phyloP scores from a whole-genome alignment of 441 rosid species.

The Cnidoscolus chayamansa region DNA sequence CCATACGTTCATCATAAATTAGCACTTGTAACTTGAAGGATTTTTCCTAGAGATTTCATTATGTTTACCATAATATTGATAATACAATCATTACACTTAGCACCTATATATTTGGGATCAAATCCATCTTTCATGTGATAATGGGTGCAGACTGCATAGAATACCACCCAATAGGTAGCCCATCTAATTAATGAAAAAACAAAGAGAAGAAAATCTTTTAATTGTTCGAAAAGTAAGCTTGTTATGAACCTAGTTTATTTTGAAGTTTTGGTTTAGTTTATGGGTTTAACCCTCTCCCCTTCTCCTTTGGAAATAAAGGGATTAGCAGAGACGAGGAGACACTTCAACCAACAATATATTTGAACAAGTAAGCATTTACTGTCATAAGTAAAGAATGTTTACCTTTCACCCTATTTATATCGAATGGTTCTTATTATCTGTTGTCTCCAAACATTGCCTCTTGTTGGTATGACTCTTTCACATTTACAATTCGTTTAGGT shows the following conservation, averaged over 20 bases:
- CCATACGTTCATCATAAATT: too few relatives aligned
- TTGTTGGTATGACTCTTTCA: background rate
- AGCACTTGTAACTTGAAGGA: too few relatives aligned
- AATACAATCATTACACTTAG: too few relatives aligned
- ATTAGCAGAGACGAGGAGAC: constrained; percentile 80
- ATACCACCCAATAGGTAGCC: background rate
- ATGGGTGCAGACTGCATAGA: background rate
- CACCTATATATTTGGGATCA: background rate
- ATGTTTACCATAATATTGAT: background rate
- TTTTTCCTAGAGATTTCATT: background rate
- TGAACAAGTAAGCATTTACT: constrained; percentile 65
- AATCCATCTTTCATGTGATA: background rate
- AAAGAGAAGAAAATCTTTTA: background rate
- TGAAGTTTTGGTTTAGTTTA: constrained; percentile 7
- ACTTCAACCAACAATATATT: constrained; percentile 69
- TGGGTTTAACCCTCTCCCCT: constrained; percentile 10
- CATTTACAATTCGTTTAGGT: constrained; percentile 38
- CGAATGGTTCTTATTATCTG: background rate
- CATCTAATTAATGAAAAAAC: background rate
- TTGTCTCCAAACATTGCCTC: background rate
- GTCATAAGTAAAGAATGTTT: background rate
- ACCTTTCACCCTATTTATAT: background rate
- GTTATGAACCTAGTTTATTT: background rate
- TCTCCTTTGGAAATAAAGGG: constrained; percentile 40
- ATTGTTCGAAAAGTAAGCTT: background rate